Conservation (phyloP, 768 basidiomycete species). For the Sporobolomyces pararoseus region DNA sequence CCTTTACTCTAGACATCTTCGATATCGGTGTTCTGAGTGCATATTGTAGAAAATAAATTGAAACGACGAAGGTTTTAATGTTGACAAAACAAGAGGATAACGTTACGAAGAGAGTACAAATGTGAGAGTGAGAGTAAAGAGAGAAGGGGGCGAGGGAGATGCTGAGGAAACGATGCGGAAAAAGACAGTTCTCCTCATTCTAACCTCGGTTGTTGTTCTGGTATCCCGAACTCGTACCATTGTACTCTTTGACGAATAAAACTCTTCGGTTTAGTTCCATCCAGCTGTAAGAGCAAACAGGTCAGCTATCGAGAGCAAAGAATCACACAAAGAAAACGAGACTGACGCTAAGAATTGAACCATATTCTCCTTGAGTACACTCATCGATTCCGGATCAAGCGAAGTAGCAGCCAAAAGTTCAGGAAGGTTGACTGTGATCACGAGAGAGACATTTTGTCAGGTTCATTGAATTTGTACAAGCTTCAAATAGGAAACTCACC, state of each 20-base stretch:
- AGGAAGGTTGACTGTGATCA: slow-evolving; percentile 68
- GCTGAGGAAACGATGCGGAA: neutral
- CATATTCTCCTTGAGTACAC: slow-evolving; percentile 78
- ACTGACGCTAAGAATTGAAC: slow-evolving; percentile 79
- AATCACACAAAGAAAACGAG: too few species aligned
- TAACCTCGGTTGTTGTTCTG: slow-evolving; percentile 57
- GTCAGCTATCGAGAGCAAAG: neutral
- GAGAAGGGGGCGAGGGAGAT: neutral
- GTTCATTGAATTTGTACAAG: too few species aligned
- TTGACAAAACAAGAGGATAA: neutral
- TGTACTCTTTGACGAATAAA: slow-evolving; percentile 74
- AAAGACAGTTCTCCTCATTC: too few species aligned
- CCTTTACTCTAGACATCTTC: neutral
- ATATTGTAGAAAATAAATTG: too few species aligned
- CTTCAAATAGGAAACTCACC: slow-evolving; percentile 59
- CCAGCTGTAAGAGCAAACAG: slow-evolving; percentile 56
- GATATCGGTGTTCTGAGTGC: too few species aligned
- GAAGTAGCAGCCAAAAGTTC: slow-evolving; percentile 81
- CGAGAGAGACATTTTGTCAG: neutral
- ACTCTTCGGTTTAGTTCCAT: slow-evolving; percentile 70
- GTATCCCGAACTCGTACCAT: slow-evolving; percentile 69
- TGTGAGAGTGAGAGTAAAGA: neutral
- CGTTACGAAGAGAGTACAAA: neutral
- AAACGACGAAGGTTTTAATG: neutral
- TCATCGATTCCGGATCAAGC: slow-evolving; percentile 84